phyloP scores from a whole-genome alignment of 148 eudicot species.

The Suaeda aralocaspica region DNA sequence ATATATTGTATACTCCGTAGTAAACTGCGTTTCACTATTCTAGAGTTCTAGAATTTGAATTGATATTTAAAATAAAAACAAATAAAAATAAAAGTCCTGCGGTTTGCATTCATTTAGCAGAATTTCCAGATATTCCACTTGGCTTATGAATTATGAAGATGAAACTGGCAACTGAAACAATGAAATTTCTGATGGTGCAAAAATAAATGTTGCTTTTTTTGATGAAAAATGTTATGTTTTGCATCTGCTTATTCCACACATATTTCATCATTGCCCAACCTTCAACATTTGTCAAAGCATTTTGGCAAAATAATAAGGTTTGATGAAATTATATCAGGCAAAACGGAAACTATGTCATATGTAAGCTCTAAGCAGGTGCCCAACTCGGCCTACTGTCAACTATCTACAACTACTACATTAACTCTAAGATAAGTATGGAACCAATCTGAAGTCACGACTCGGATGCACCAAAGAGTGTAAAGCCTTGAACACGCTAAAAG shows the following conservation, averaged over 20 bases:
- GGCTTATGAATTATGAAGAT: too few species aligned
- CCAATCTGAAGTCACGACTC: too few species aligned
- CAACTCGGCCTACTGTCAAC: too few species aligned
- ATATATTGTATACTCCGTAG: too few species aligned
- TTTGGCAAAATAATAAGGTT: too few species aligned
- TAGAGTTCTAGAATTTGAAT: neutral
- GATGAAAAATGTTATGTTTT: neutral
- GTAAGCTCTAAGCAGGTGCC: neutral
- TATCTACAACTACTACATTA: too few species aligned
- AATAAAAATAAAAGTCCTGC: neutral
- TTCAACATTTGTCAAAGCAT: too few species aligned
- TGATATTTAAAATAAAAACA: conserved; percentile 5
- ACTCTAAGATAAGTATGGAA: too few species aligned
- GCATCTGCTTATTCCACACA: conserved; percentile 6
- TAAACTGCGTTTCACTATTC: too few species aligned
- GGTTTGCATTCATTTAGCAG: conserved; percentile 12
- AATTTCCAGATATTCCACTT: conserved; percentile 1
- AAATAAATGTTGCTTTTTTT: conserved; percentile 1
- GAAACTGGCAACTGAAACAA: conserved; percentile 2
- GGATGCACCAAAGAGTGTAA: too few species aligned
- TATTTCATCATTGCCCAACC: conserved; percentile 9
- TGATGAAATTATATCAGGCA: too few species aligned
- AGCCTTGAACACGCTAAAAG: too few species aligned
- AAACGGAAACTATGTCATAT: neutral
- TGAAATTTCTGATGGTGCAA: conserved; percentile 19